Conservation (phyloP, 1,284 basidiomycete species). For the Ustilago nuda region DNA sequence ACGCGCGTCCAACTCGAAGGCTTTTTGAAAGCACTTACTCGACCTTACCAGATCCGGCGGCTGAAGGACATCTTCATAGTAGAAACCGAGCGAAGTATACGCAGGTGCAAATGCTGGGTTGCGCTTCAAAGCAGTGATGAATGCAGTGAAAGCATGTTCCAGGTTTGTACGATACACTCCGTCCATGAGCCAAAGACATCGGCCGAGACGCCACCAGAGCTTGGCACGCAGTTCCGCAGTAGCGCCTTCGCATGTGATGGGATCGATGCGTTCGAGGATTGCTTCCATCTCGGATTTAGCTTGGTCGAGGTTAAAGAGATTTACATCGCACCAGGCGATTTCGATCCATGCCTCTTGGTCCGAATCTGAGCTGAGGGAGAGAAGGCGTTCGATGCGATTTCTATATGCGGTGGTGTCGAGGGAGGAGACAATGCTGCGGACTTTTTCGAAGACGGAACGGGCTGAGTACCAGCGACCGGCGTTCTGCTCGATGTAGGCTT, state of each 20-base stretch:
- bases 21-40: slow-evolving; percentile 97
- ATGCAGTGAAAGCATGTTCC: slow-evolving; percentile 73
- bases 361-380: slow-evolving; percentile 70
- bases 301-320: slow-evolving; percentile 73
- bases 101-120: slow-evolving; percentile 84
- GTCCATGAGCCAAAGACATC: slow-evolving; percentile 80
- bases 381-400: slow-evolving; percentile 65
- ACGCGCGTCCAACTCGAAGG: slow-evolving; percentile 92
- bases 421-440: slow-evolving; percentile 45
- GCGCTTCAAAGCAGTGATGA: slow-evolving; percentile 84
- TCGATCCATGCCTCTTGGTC: slow-evolving; percentile 84
- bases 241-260: slow-evolving; percentile 37
- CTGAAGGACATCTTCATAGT: slow-evolving; percentile 79
- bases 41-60: slow-evolving; percentile 86
- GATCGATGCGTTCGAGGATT: slow-evolving; percentile 75
- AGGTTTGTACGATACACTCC: slow-evolving; percentile 71
- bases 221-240: slow-evolving; percentile 74
- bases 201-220: slow-evolving; percentile 85
- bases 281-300: slow-evolving; percentile 75
- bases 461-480: slow-evolving; percentile 80
- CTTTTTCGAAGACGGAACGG: slow-evolving; percentile 74
- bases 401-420: slow-evolving; percentile 26
- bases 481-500: slow-evolving; percentile 79
- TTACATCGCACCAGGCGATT: slow-evolving; percentile 84
- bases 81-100: slow-evolving; percentile 91